Evolutionary conservation across 2,329 filamentous ascomycete genomes (phyloP).

Genomic region (Calonectria leucothoes): DNA sequence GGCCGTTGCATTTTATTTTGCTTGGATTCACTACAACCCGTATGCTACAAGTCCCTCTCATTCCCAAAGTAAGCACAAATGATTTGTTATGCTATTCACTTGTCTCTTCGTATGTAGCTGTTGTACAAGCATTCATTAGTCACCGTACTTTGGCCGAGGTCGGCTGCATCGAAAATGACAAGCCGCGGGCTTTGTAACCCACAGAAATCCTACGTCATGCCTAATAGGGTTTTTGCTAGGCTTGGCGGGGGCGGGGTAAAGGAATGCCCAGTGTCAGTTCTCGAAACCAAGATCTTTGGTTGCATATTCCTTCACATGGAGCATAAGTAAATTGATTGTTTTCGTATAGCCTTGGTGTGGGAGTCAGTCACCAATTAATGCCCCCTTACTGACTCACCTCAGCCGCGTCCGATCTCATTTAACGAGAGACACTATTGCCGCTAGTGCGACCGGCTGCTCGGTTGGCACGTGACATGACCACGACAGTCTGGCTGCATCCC

Average conservation of each 20-base stretch:
- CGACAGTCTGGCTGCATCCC: background rate
- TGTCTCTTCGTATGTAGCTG: background rate
- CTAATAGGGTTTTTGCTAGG: background rate
- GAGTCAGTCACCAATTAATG: background rate
- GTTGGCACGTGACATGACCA: background rate
- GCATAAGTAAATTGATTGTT: too few species aligned
- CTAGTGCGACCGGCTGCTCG: background rate
- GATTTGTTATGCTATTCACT: background rate
- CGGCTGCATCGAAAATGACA: background rate
- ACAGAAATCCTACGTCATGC: background rate
- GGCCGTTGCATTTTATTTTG: background rate
- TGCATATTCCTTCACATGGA: background rate
- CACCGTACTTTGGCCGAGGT: background rate
- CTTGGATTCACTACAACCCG: background rate
- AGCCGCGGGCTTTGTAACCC: background rate
- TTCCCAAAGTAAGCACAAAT: background rate
- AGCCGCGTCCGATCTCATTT: background rate
- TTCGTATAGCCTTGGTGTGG: background rate
- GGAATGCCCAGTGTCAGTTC: background rate
- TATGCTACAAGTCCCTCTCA: background rate
- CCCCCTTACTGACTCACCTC: background rate
- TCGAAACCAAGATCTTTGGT: background rate
- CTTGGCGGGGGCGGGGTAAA: background rate
- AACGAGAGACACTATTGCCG: constrained; percentile 4
- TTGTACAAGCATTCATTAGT: background rate